Base-by-base conservation (phyloP, 2,329 filamentous ascomycete species). In the Phoma herbarum region DNA sequence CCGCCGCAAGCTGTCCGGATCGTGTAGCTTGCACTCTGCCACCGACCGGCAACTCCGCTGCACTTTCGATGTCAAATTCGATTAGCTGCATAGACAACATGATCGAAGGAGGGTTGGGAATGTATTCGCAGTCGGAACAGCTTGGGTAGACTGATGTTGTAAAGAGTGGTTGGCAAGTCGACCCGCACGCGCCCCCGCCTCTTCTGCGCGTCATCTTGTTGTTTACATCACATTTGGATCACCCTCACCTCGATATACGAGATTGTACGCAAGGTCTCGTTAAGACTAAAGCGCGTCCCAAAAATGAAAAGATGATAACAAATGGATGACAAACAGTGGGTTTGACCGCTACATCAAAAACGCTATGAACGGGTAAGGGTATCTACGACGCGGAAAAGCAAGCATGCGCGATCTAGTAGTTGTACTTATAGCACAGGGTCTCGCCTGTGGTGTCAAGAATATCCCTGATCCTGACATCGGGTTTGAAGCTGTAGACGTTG, bases 391-490 rank as follows among this genome's bases (percentile, higher is more conserved):
- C 41, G 23, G 16, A 25, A 31, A 18, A 23, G 12, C 4, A 25
- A 22, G 9, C 4, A 48, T 7, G 41, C 31, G 22, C 37, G 2
- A n/a, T 28, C 60, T 70, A 76, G 63, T 76, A 76, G 61, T 72
- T 71, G 64, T 76, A 76, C 64, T 62, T 73, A 65, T 76, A 76
- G 65, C 74, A 76, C 56, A 75, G 49, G 10, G 57, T 68, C 3
- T 41, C 33, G 35, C 51, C 58, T 20, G 64, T 49, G 5, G 72
- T 75, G 45, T 75, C 67, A 18, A 76, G 54, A 18, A 76, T 57
- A 45, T 76, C 72, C 29, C 73, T 52, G 28, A 76, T 62, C 37
- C 39, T 60, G 33, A 74, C 64, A 59, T 66, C 60, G 4, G 70
- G 72, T 25, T 65, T 62, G 31, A 76, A 51, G 31, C 61, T 64